Conservation (phyloP, 805 yeast species). For the Monosporozyma solicola region DNA sequence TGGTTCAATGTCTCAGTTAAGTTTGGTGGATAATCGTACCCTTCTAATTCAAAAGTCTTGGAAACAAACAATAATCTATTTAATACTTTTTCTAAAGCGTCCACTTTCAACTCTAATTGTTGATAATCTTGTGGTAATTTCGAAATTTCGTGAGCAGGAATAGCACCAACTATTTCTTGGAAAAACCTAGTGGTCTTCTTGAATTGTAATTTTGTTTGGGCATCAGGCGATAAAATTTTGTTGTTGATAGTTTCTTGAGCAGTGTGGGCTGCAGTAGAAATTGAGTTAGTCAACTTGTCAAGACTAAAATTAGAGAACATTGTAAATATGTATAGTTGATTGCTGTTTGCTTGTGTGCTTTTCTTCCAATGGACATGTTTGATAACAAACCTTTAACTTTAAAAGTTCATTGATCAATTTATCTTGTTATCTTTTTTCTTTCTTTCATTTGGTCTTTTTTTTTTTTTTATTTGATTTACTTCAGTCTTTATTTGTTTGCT, state of each 20-base stretch:
- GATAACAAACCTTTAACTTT: neutral
- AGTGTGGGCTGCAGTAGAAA: constrained; percentile 25
- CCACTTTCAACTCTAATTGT: constrained; percentile 58
- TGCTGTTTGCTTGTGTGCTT: neutral
- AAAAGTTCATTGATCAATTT: neutral
- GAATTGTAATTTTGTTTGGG: constrained; percentile 24
- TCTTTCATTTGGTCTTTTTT: neutral
- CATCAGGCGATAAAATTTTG: constrained; percentile 24
- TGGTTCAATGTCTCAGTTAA: constrained; percentile 56
- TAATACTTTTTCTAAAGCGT: constrained; percentile 52
- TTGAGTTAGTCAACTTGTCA: constrained; percentile 24
- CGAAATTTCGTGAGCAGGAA: constrained; percentile 47
- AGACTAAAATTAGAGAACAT: constrained; percentile 21
- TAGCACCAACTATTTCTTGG: constrained; percentile 53
- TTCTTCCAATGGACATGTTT: neutral
- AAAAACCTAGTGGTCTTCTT: constrained; percentile 29
- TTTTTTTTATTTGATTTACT: no score
- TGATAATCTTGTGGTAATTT: constrained; percentile 69
- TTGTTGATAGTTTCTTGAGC: constrained; percentile 24
- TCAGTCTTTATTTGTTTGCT: no score
- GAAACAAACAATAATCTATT: constrained; percentile 43
- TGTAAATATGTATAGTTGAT: neutral
- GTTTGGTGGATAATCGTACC: constrained; percentile 80
- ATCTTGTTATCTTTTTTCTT: neutral
- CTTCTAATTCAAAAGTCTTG: constrained; percentile 60